A percentile compares a stretch with the other conserved stretches of the same genome.
Conservation (phyloP, 768 basidiomycete genomes). For the Podaxis sp. region DNA sequence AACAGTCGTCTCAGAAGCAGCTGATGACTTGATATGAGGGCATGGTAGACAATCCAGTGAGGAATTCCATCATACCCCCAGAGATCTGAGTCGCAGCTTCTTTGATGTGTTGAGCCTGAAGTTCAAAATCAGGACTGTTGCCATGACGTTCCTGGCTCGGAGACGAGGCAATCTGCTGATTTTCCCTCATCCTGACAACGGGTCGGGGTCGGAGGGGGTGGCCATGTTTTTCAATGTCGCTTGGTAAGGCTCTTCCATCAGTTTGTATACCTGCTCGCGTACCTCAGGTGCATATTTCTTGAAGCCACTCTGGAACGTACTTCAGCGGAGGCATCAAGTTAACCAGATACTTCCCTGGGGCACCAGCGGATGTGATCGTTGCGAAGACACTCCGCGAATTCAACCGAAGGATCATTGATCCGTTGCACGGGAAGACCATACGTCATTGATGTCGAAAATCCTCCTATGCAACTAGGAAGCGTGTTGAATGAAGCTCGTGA, state of each 20-base stretch:
- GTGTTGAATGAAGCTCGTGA: background rate
- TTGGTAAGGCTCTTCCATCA: background rate
- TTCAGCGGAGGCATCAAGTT: background rate
- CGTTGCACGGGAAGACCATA: background rate
- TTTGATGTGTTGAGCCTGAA: background rate
- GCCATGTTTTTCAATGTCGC: background rate
- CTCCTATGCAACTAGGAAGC: background rate
- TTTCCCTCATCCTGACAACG: background rate
- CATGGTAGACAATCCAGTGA: background rate
- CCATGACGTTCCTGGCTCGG: background rate
- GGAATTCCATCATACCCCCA: background rate
- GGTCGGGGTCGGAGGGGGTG: background rate
- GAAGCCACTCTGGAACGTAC: conserved; percentile 1
- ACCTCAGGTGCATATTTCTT: background rate
- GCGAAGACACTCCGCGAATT: background rate
- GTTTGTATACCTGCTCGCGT: background rate
- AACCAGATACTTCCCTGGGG: background rate
- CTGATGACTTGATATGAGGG: background rate
- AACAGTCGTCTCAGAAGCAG: background rate
- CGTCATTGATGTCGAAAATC: background rate
- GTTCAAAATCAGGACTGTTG: background rate
- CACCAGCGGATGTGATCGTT: background rate
- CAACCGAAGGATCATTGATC: background rate
- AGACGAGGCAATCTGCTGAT: background rate
- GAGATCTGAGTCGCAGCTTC: background rate